phyloP scores from a whole-genome alignment of 257 asterid species.

The Solanum megistacrolobum region DNA sequence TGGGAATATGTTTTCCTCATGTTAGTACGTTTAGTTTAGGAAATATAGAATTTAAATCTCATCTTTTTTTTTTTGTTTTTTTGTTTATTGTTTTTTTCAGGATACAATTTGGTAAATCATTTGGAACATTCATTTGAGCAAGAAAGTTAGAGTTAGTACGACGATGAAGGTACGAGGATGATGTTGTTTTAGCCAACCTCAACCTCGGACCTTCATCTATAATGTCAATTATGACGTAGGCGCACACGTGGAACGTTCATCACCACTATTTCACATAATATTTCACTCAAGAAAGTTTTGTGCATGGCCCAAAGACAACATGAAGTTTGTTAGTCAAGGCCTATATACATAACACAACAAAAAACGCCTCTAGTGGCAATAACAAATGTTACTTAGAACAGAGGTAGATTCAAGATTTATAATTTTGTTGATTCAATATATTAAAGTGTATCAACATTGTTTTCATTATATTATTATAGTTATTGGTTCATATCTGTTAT shows the following conservation, averaged over 20 bases:
- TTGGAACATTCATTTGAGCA: conserved; percentile 65
- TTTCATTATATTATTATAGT: background rate
- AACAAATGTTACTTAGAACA: background rate
- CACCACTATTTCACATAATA: background rate
- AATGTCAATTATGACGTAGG: background rate
- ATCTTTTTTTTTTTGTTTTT: background rate
- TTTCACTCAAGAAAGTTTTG: background rate
- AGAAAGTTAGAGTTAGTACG: conserved; percentile 9
- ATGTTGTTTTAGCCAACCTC: conserved; percentile 2
- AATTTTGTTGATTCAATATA: background rate
- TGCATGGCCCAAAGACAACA: background rate
- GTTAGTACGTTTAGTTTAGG: background rate
- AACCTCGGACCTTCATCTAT: conserved; percentile 42
- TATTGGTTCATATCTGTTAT: background rate
- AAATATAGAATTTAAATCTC: background rate
- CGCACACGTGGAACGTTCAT: background rate
- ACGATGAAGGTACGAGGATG: conserved; percentile 14
- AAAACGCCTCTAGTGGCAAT: background rate
- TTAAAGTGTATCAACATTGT: background rate
- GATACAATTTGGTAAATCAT: background rate
- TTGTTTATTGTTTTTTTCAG: conserved; percentile 3
- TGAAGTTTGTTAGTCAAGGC: background rate
- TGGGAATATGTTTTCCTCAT: background rate
- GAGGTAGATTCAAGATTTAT: background rate
- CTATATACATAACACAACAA: background rate